Base-by-base conservation (phyloP, 2,329 filamentous ascomycete species). In the Verticillium tricorpus region DNA sequence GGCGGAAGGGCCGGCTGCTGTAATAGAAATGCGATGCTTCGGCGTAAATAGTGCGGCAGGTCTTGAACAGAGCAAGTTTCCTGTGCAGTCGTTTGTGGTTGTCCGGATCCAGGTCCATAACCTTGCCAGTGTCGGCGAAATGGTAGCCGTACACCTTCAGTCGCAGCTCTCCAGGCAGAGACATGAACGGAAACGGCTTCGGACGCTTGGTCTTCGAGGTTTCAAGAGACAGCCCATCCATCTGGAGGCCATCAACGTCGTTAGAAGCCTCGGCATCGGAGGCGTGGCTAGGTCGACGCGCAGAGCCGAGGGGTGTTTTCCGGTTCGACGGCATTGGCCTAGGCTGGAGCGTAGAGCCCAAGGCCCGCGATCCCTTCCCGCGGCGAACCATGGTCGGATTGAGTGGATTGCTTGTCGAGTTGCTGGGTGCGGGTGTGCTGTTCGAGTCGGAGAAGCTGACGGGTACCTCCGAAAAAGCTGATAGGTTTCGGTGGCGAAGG, bases 11-110 rank as follows among this genome's bases (percentile, higher is more conserved):
- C 60, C 84, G 82, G 9, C 79, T 81, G 69, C 83, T 84, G 74
- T 90, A 92, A 71, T 91, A 89, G 64, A 82, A 79, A 67, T 87
- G 82, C 0, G 85, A 83, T 1, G 88, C 86, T 72, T 92, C 89
- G 17, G 74, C 70, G 68, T 89, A 84, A 50, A 91, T 76, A 59
- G 81, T 82, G 59, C 80, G 82, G 69, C 84, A 89, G 34, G 85
- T 84, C 57, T 85, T 80, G 65, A 91, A 79, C 32, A 91, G 77
- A 1, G 79, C 78, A 17, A 93, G 78, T 69, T 84, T 77, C 71
- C 83, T 80, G 66, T 85, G 81, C 39, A 90, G 80, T 40, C 80
- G 79, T 69, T 84, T 86, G 72, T 86, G 85, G 71, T 90, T 91
- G 35, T 82, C 77, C 0, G 86, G 86, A 60, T 89, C 85, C 19